These are phyloP conservation scores for Blastocystis sp. DNA, from an alignment of 352 stramenopile species.

Conservation along the genomic window DNA sequence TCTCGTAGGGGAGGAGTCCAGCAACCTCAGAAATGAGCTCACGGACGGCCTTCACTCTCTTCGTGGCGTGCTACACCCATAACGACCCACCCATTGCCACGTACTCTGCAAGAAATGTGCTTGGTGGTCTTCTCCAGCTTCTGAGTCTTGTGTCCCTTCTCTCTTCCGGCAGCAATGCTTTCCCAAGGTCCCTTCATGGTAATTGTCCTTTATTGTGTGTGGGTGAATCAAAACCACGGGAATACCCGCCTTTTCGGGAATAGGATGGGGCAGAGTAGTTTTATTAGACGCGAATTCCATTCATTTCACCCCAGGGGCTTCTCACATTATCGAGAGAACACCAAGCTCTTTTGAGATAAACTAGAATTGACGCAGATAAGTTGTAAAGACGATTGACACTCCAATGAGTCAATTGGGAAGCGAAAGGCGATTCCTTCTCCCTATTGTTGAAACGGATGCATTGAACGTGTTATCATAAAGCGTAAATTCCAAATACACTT, in stretches of 20 bases:
- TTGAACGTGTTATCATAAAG: too few species aligned
- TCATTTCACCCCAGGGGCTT: too few species aligned
- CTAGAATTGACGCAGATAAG: too few species aligned
- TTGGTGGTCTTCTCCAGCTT: constrained; percentile 25
- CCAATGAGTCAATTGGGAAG: too few species aligned
- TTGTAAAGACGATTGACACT: too few species aligned
- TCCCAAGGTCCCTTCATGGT: constrained; percentile 57
- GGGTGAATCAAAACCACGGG: background rate
- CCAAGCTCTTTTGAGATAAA: too few species aligned
- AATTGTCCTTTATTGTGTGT: constrained; percentile 24
- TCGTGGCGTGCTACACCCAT: background rate
- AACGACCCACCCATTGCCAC: too few species aligned
- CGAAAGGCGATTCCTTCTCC: too few species aligned
- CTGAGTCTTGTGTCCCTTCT: constrained; percentile 45
- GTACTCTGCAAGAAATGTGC: constrained; percentile 4
- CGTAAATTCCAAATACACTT: too few species aligned
- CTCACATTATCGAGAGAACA: too few species aligned
- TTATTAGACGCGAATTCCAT: too few species aligned
- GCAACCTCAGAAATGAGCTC: constrained; percentile 41
- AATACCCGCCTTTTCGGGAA: background rate
- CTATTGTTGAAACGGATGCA: too few species aligned
- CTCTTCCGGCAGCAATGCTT: constrained; percentile 45
- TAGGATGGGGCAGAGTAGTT: background rate
- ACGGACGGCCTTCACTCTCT: constrained; percentile 38
- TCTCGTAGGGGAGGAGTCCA: constrained; percentile 48